Conservation (phyloP, 768 basidiomycete species). For the Rhizopogon roseolus region DNA sequence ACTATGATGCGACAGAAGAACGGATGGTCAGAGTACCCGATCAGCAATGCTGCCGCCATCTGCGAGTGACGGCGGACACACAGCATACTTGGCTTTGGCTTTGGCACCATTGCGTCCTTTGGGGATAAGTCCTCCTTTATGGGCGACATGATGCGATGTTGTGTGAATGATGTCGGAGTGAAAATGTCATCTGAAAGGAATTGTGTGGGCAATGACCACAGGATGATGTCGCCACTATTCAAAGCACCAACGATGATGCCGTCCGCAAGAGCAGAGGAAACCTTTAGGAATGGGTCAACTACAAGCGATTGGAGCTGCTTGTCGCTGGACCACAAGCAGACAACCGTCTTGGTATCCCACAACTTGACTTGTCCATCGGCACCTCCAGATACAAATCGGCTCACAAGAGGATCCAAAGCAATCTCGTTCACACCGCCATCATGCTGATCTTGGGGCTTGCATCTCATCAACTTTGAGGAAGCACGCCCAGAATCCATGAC, state of each 20-base stretch:
- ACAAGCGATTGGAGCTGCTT: slow-evolving; percentile 27
- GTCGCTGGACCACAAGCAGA: slow-evolving; percentile 63
- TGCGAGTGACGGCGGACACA: slow-evolving; percentile 3
- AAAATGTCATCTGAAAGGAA: slow-evolving; percentile 5
- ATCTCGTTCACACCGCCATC: slow-evolving; percentile 53
- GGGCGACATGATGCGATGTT: slow-evolving; percentile 34
- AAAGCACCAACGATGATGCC: slow-evolving; percentile 47
- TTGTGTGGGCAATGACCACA: slow-evolving; percentile 34
- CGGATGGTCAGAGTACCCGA: slow-evolving; percentile 44
- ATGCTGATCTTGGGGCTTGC: slow-evolving; percentile 56
- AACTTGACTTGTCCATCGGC: slow-evolving; percentile 67
- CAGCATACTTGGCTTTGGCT: slow-evolving; percentile 4
- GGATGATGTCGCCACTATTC: slow-evolving; percentile 49
- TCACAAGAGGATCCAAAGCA: slow-evolving; percentile 39
- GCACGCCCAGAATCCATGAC: slow-evolving; percentile 52
- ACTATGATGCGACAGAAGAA: slow-evolving; percentile 50
- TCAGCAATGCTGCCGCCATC: slow-evolving; percentile 34
- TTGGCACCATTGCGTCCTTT: slow-evolving; percentile 6
- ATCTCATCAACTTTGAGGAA: slow-evolving; percentile 42
- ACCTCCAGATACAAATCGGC: slow-evolving; percentile 46
- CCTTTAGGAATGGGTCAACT: slow-evolving; percentile 47
- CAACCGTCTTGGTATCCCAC: slow-evolving; percentile 56
- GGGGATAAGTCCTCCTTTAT: slow-evolving; percentile 8
- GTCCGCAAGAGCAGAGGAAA: slow-evolving; percentile 38
- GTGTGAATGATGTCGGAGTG: slow-evolving; percentile 14